Base-by-base conservation (phyloP, 202 grass and related monocot genomes). In the Thinopyrum obtusiflorum region DNA sequence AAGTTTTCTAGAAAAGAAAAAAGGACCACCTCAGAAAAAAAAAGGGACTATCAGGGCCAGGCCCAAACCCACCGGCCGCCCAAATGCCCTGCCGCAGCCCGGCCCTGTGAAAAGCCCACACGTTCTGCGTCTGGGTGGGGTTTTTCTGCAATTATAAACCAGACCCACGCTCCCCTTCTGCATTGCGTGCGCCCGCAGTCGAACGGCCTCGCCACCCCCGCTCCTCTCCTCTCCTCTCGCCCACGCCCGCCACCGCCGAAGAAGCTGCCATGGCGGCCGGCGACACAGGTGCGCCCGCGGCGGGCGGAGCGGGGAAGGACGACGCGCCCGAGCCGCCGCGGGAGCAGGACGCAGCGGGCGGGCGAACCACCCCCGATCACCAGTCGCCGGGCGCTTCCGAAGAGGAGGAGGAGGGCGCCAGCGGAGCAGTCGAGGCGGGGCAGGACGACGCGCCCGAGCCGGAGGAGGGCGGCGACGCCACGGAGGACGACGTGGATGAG, bases 401-500 rank as follows among this genome's bases (percentile, higher is more conserved):
- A 1, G 42, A 18, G 1, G 71, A 76, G 1, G 71, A 76, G 12
- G 26, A 32, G 18, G 44, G 3, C 70, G 17, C 44, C 39, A 59
- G 10, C 18, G 59, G 29, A 18, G 68, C 17, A 3, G 40, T 80
- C 26, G 78, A 80, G 65, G 37, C 57, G 33, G 79, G 4, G 64
- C 80, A 83, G 35, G 64, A 76, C 69, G 80, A 83, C 23, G 84
- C 63, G 39, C 13, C 18, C 28, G 36, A 46, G 5, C 67, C 20
- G 25, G 80, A 55, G 17, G 85, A 79, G 32, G 84, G 42, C 7
- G 73, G 6, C 39, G 51, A 84, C 37, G 73, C 62, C 39, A 73
- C 76, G 57, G 91, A 86, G 49, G 76, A 46, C 35, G 78, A 68
- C 5, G 87, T 51, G 18, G 67, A 86, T 4, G 77, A 40, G 7